Base-by-base conservation (phyloP, 805 yeast species). In the Kuraishia molischiana region DNA sequence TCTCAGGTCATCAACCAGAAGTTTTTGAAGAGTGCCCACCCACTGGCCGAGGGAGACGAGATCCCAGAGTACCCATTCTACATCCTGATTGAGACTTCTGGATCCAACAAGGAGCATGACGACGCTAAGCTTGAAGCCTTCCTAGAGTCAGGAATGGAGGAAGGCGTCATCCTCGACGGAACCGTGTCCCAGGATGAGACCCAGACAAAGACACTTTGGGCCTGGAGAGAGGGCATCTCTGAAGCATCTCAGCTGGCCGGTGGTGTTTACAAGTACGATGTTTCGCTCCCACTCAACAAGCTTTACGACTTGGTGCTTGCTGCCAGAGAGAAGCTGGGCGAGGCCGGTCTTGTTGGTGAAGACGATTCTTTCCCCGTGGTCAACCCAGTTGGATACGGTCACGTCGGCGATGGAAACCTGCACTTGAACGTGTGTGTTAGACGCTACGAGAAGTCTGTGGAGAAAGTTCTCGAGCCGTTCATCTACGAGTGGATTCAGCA, bases 241-340 rank as follows among this genome's bases (percentile, higher is more conserved):
- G 98, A 92, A 63, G 89, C 95, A 5, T 71, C 85, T 5, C 81
- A 84, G 36, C 69, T 74, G 42, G 77, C 69, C 28, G 97, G 98
- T 37, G 98, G 97, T 49, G 97, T 90, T 37, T 92, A 90, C 67
- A 92, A 92, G 64, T 92, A 92, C 54, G 98, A 92, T 51, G 96
- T 92, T 29, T 87, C 97, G 3, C 64, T 92, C 42, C 97, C 97
- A 26, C 69, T 92, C 46, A 66, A 72, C 17, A 85, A 78, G 38
- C 67, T 92, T 62, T 92, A 87, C 54, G 80, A 80, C 10, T 64
- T 92, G 37, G 95, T 90, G 18, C 83, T 77, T 34, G 95, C 81
- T 5, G 78, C 79, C n/a, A 74, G 79, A 47, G 75, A 59, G 33
- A 72, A 72, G 49, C 66, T 92, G 44, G 51, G 42, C 2, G 75